phyloP scores from a whole-genome alignment of 164 flowering plant species.

The Nymphaea thermarum region DNA sequence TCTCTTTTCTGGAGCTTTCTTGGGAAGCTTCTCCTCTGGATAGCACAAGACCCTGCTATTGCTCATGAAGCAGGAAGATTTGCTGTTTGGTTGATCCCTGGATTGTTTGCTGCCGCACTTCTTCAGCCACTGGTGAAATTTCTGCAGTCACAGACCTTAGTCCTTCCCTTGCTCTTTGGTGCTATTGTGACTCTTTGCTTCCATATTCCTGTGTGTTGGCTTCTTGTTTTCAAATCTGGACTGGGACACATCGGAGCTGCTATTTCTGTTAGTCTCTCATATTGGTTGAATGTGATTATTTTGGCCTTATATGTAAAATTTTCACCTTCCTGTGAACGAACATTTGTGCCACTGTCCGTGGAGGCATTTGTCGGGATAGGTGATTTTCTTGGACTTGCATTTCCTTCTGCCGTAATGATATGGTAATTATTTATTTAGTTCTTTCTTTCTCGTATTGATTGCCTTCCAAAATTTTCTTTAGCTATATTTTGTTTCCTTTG shows the following conservation, averaged over 20 bases:
- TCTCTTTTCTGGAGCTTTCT: slow-evolving; percentile 35
- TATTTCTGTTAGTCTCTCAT: slow-evolving; percentile 24
- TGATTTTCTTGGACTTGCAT: slow-evolving; percentile 52
- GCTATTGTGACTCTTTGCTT: slow-evolving; percentile 19
- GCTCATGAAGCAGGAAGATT: slow-evolving; percentile 41
- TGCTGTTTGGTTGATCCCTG: slow-evolving; percentile 32
- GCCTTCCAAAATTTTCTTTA: too few relatives aligned
- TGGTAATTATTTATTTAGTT: slow-evolving; percentile 31
- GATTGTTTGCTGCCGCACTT: slow-evolving; percentile 33
- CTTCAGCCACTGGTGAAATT: slow-evolving; percentile 33
- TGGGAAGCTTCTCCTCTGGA: slow-evolving; percentile 27
- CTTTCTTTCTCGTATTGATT: neutral
- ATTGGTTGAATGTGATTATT: slow-evolving; percentile 36
- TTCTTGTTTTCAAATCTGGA: slow-evolving; percentile 35
- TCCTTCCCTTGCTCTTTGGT: slow-evolving; percentile 29
- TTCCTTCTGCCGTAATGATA: slow-evolving; percentile 81
- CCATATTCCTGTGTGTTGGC: slow-evolving; percentile 45
- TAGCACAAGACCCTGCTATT: slow-evolving; percentile 48
- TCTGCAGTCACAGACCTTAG: slow-evolving; percentile 39
- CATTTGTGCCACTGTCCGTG: slow-evolving; percentile 46
- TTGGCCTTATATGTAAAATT: slow-evolving; percentile 24
- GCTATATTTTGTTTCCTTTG: too few relatives aligned
- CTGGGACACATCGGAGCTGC: slow-evolving; percentile 36
- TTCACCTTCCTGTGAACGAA: slow-evolving; percentile 41
- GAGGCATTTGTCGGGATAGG: slow-evolving; percentile 44